Base-by-base conservation (phyloP, 148 eudicot species). In the Rhododendron mucronatum region DNA sequence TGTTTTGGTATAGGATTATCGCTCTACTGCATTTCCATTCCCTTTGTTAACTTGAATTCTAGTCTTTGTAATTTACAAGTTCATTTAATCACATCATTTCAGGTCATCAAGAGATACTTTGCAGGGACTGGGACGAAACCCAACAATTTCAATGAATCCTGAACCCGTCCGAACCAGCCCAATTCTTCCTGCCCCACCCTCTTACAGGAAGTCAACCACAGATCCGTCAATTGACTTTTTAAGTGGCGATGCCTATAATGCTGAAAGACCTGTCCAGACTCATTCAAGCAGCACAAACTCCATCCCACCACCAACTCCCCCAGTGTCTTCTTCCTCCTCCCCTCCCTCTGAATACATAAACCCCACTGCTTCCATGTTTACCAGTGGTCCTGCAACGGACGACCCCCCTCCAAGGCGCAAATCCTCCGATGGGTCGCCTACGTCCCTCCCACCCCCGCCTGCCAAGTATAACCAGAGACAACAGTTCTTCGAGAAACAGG, bases 381-480 rank as follows among this genome's bases (percentile, higher is more conserved):
- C 89, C 51, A 61, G 85, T 73, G 89, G 80, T 77, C 90, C 94
- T 45, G 81, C 87, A 26, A 80, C 90, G 15, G 90, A 91, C 82
- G 93, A 94, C 48, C 86, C 85, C 21, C 86, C 87, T 80, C 90
- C 79, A 51, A 23, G 61, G 45, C 82, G 71, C 85, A 93, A 90
- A 85, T 85, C 94, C 48, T 50, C 86, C n/a, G 95, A 92, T 61
- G 91, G 91, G 0, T 53, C 94, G 41, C 87, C 96, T 26, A 87
- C 59, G n/a, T 74, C 20, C 53, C 57, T 95, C 80, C 99, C 99
- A 14, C 98, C 99, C 61, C 99, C 98, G 3, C 98, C 99, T 28
- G 87, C 95, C 18, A 90, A 91, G 86, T 78, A 94, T 83, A 88
- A 89, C 85, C 98, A 96, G 88, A 93, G 99, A 85, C 96, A 91